phyloP scores from a whole-genome alignment of 495 filamentous ascomycete genomes.

The Pyrenopolyporus hunteri region DNA sequence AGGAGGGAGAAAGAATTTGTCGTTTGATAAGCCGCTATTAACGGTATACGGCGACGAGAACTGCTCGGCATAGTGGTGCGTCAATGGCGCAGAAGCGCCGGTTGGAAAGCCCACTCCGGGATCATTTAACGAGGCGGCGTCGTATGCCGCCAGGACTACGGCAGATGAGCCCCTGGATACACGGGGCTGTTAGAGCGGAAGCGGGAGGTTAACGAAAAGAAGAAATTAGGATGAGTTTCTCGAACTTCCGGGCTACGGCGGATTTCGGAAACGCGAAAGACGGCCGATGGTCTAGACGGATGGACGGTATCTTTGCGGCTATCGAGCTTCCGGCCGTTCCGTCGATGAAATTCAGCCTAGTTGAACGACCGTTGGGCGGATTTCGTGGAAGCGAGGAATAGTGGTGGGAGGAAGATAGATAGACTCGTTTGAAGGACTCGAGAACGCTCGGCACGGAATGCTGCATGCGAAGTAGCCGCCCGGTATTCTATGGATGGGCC shows the following conservation, averaged over 20 bases:
- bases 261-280: not conserved
- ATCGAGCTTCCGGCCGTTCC: slow-evolving; percentile 2
- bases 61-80: slow-evolving; percentile 42
- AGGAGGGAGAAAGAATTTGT: slow-evolving; percentile 33
- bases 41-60: slow-evolving; percentile 44
- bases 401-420: slow-evolving; percentile 15
- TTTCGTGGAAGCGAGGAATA: slow-evolving; percentile 20
- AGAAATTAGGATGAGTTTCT: not conserved
- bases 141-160: slow-evolving; percentile 45
- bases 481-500: slow-evolving; percentile 15
- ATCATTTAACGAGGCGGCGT: slow-evolving; percentile 33
- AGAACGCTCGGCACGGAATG: slow-evolving; percentile 15
- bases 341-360: slow-evolving; percentile 5
- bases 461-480: slow-evolving; percentile 24
- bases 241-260: not conserved
- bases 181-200: slow-evolving; percentile 8
- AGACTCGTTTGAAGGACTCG: slow-evolving; percentile 13
- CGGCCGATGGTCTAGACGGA: not conserved
- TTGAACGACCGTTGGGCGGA: not conserved
- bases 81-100: slow-evolving; percentile 40
- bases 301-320: slow-evolving; percentile 8
- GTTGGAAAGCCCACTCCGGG: slow-evolving; percentile 45
- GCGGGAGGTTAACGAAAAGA: not conserved
- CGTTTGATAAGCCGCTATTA: slow-evolving; percentile 38
- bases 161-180: slow-evolving; percentile 23